Evolutionary conservation across 768 basidiomycete genomes (phyloP).

Genomic region (Rhodotorula sphaerocarpa): DNA sequence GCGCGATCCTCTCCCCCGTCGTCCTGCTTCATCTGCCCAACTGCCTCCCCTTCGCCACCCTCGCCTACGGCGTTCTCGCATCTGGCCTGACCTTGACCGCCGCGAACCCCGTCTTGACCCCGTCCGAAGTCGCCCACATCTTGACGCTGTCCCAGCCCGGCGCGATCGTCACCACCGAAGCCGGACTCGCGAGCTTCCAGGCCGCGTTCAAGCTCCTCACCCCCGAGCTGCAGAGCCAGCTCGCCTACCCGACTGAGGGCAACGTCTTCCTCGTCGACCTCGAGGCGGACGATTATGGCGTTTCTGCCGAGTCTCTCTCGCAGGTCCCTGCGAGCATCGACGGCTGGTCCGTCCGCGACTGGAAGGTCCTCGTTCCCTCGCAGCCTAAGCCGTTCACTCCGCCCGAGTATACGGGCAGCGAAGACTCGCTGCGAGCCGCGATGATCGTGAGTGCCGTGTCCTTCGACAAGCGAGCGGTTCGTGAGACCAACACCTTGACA

Average conservation of each 20-base stretch:
- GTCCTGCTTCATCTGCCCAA: conserved; percentile 39
- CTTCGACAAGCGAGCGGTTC: no score
- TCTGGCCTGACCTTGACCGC: conserved; percentile 36
- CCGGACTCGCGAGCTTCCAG: conserved; percentile 31
- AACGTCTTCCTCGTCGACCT: conserved; percentile 36
- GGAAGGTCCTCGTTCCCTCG: conserved; percentile 31
- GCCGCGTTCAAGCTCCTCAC: conserved; percentile 25
- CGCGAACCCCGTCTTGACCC: conserved; percentile 39
- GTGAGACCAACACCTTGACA: no score
- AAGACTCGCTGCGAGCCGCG: conserved; percentile 34
- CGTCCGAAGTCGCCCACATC: conserved; percentile 38
- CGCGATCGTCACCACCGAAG: conserved; percentile 35
- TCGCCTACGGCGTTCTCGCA: conserved; percentile 37
- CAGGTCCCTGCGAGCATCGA: not conserved
- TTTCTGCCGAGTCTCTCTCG: not conserved
- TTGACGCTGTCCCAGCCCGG: conserved; percentile 34
- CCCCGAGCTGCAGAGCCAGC: conserved; percentile 17
- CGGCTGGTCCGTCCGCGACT: conserved; percentile 26
- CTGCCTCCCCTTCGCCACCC: conserved; percentile 34
- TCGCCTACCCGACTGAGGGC: conserved; percentile 27
- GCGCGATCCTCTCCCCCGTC: conserved; percentile 35
- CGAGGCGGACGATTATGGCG: conserved; percentile 35
- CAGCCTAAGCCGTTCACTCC: conserved; percentile 15
- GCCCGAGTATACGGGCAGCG: conserved; percentile 21
- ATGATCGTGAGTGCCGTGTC: conserved; percentile 34